Evolutionary conservation across 306 rosid species (phyloP).

Genomic region (Ormosia emarginata): DNA sequence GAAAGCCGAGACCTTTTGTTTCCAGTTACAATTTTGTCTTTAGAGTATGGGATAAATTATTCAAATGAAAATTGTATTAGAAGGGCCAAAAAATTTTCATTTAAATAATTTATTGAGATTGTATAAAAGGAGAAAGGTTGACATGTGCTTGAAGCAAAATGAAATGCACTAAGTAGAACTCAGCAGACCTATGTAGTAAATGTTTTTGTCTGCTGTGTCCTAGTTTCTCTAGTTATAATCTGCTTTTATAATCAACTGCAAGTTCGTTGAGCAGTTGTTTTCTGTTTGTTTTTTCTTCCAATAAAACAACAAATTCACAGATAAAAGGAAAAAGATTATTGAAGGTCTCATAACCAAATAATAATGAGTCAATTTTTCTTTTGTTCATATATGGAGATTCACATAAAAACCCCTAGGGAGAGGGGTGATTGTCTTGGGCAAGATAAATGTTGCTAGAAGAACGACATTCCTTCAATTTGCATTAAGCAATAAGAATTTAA

Average conservation of each 20-base stretch:
- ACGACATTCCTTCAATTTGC: background rate
- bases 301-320: background rate
- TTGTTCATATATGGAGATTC: background rate
- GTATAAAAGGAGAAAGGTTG: background rate
- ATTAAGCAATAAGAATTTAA: background rate
- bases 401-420: background rate
- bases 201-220: background rate
- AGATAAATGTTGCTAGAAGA: background rate
- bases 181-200: background rate
- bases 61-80: background rate
- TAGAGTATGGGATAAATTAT: background rate
- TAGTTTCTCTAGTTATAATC: background rate
- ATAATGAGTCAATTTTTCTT: background rate
- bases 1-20: background rate
- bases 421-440: background rate
- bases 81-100: background rate
- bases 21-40: background rate
- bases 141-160: background rate
- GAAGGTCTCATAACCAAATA: background rate
- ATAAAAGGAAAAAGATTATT: background rate
- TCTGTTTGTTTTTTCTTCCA: background rate
- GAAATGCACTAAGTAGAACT: background rate
- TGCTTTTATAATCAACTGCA: background rate
- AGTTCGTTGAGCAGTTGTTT: background rate
- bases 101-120: background rate